A percentile compares a stretch with the other conserved stretches of the same genome.
phyloP scores from a whole-genome alignment of 2,329 filamentous ascomycete species.

The Cladophialophora immunda region DNA sequence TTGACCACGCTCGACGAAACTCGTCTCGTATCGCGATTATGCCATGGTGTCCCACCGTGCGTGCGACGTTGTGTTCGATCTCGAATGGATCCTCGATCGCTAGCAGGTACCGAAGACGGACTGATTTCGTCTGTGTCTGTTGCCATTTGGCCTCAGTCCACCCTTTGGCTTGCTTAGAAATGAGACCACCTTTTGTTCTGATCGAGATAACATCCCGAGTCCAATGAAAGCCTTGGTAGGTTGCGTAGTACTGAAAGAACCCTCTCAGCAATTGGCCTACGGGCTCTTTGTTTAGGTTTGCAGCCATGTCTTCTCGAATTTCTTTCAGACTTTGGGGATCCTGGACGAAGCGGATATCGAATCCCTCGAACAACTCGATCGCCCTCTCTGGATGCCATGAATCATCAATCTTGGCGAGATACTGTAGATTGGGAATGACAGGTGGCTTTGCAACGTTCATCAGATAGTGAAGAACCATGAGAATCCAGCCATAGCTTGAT shows the following conservation, averaged over 20 bases:
- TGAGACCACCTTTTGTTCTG: conserved; percentile 73
- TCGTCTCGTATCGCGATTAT: conserved; percentile 85
- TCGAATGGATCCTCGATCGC: conserved; percentile 95
- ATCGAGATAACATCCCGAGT: conserved; percentile 80
- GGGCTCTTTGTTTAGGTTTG: conserved; percentile 69
- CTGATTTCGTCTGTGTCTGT: conserved; percentile 70
- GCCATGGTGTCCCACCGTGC: conserved; percentile 83
- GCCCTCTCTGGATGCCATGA: conserved; percentile 55
- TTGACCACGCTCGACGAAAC: conserved; percentile 79
- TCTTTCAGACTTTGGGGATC: conserved; percentile 74
- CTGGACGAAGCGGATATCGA: conserved; percentile 79
- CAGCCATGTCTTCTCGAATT: conserved; percentile 66
- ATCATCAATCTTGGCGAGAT: conserved; percentile 41
- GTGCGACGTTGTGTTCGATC: conserved; percentile 83
- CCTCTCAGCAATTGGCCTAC: conserved; percentile 77
- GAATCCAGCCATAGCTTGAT: conserved; percentile 87
- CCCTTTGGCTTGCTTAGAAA: conserved; percentile 78
- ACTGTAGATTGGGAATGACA: conserved; percentile 78
- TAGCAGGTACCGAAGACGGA: conserved; percentile 82
- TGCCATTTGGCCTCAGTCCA: conserved; percentile 78
- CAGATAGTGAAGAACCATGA: conserved; percentile 92
- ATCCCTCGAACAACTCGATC: conserved; percentile 65
- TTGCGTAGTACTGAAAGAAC: conserved; percentile 85
- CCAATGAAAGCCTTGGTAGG: conserved; percentile 75
- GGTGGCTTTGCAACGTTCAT: conserved; percentile 83